phyloP scores from a whole-genome alignment of 306 rosid genomes.

The Quercus suber region DNA sequence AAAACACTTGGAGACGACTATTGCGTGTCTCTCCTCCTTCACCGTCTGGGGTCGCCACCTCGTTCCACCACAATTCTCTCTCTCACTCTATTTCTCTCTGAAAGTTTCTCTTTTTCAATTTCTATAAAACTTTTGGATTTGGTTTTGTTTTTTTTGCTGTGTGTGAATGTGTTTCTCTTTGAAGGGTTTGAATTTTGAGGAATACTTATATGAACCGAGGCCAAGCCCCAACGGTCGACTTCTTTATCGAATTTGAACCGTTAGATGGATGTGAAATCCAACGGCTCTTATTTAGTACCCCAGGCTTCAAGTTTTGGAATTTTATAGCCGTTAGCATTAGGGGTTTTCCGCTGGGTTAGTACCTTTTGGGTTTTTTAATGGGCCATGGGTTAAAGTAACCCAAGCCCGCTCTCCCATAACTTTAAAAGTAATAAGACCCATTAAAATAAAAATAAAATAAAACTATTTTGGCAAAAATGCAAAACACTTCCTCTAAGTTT shows the following conservation, averaged over 20 bases:
- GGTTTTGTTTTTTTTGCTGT: background rate
- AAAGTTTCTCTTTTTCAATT: background rate
- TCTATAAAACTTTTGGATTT: background rate
- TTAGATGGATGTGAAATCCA: slow-evolving; percentile 27
- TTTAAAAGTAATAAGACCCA: too few species aligned
- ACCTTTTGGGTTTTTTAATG: too few species aligned
- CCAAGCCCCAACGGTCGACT: slow-evolving; percentile 41
- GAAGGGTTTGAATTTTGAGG: slow-evolving; percentile 6
- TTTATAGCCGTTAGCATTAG: slow-evolving; percentile 39
- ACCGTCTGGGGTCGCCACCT: slow-evolving; percentile 57
- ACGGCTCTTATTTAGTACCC: slow-evolving; percentile 14
- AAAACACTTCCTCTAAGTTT: too few species aligned
- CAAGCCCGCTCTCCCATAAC: background rate
- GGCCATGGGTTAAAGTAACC: too few species aligned
- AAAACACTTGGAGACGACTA: slow-evolving; percentile 64
- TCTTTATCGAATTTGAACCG: slow-evolving; percentile 10
- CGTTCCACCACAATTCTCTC: slow-evolving; percentile 3
- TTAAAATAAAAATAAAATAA: too few species aligned
- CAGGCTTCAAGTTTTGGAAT: slow-evolving; percentile 16
- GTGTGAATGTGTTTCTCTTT: background rate
- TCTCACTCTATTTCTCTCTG: background rate
- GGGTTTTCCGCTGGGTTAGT: background rate
- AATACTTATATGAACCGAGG: slow-evolving; percentile 13
- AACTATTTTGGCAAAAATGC: too few species aligned
- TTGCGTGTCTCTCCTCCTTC: slow-evolving; percentile 56